Percentiles rank a stretch among this genome's conserved stretches.
Evolutionary conservation across 345 rosid species (phyloP).

Genomic region (Populus alba): DNA sequence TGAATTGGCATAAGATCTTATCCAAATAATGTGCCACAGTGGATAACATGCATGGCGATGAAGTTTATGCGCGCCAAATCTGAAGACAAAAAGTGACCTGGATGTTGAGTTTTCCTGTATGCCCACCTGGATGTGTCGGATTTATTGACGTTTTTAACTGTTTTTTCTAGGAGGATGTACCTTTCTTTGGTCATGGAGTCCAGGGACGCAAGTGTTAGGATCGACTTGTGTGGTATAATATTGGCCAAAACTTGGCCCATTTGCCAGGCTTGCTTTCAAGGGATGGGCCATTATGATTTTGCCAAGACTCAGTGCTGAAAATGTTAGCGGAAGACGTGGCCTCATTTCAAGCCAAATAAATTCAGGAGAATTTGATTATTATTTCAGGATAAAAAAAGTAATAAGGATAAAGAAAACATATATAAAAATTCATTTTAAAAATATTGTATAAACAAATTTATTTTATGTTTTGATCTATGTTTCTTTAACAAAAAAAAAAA

Average conservation of each 20-base stretch:
- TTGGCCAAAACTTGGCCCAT: background rate
- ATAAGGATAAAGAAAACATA: too few species aligned
- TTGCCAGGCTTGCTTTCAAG: background rate
- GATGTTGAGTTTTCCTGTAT: constrained; percentile 12
- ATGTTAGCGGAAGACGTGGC: background rate
- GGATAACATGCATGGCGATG: background rate
- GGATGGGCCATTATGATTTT: background rate
- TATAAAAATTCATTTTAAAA: too few species aligned
- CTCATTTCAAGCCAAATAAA: background rate
- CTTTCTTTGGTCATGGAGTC: background rate
- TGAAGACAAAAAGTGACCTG: constrained; percentile 9
- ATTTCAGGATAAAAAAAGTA: too few species aligned
- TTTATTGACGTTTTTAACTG: background rate
- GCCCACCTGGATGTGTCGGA: constrained; percentile 28
- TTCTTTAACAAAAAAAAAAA: too few species aligned
- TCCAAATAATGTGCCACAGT: background rate
- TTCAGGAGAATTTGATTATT: background rate
- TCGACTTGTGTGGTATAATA: background rate
- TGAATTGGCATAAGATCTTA: constrained; percentile 1
- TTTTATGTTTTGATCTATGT: too few species aligned
- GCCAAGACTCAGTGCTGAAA: background rate
- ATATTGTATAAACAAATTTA: too few species aligned
- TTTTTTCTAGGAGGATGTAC: background rate
- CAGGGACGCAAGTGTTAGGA: background rate
- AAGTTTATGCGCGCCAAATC: background rate